A percentile compares a stretch with the other conserved stretches of the same genome.
Evolutionary conservation across 495 filamentous ascomycete species (phyloP).

Genomic region (Neurospora discreta): DNA sequence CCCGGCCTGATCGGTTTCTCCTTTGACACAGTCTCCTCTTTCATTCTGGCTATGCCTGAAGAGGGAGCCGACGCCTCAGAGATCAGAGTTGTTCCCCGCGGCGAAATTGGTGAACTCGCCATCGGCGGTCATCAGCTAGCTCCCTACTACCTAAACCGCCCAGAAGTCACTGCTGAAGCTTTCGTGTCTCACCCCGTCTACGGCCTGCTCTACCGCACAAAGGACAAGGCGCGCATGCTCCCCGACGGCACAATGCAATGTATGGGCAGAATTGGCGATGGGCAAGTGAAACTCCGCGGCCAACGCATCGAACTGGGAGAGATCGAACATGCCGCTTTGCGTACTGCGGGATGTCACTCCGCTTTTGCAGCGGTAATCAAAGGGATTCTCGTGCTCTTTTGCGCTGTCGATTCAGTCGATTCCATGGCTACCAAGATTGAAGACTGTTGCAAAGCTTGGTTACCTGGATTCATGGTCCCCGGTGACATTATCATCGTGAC

Average conservation of each 20-base stretch:
- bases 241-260: conserved; percentile 65
- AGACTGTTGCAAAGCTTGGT: conserved; percentile 53
- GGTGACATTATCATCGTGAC: conserved; percentile 49
- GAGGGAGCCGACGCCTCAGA: conserved; percentile 2
- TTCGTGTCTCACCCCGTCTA: conserved; percentile 46
- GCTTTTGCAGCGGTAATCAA: conserved; percentile 50
- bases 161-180: conserved; percentile 58
- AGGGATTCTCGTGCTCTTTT: conserved; percentile 56
- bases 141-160: conserved; percentile 69
- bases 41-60: conserved; percentile 41
- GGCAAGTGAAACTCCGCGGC: conserved; percentile 74
- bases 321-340: conserved; percentile 57
- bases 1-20: conserved; percentile 61
- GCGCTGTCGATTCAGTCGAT: conserved; percentile 33
- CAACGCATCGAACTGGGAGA: conserved; percentile 79
- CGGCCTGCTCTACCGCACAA: conserved; percentile 67
- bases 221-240: conserved; percentile 65
- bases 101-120: conserved; percentile 68
- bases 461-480: conserved; percentile 71
- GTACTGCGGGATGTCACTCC: conserved; percentile 38
- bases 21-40: conserved; percentile 65
- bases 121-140: conserved; percentile 74
- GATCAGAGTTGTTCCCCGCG: conserved; percentile 47
- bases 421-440: conserved; percentile 29
- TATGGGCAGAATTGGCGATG: conserved; percentile 64